phyloP scores from a whole-genome alignment of 1,139 yeast species.

The Trichomonascaceae sp. region DNA sequence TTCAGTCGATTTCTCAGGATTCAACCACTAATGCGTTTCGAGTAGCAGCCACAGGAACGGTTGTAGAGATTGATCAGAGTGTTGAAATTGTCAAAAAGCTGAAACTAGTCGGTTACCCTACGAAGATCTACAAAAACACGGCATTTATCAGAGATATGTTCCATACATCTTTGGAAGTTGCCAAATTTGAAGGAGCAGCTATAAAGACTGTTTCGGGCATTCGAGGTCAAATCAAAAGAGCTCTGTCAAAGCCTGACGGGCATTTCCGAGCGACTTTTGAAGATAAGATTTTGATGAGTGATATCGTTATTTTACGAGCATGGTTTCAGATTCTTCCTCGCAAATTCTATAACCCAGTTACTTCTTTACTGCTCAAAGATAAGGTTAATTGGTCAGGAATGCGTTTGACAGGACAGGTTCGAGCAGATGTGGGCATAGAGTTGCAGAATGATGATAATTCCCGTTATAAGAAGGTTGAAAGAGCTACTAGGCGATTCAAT shows the following conservation, averaged over 20 bases:
- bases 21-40: conserved; percentile 87
- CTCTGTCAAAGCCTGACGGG: conserved; percentile 93
- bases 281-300: conserved; percentile 87
- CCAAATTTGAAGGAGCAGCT: conserved; percentile 96
- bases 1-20: conserved; percentile 76
- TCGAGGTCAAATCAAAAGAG: conserved; percentile 95
- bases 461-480: conserved; percentile 72
- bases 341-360: conserved; percentile 91
- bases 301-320: conserved; percentile 81
- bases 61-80: conserved; percentile 82
- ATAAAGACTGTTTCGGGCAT: conserved; percentile 96
- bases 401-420: conserved; percentile 88
- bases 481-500: conserved; percentile 82
- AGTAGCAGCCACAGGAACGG: conserved; percentile 96
- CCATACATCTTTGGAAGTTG: conserved; percentile 84
- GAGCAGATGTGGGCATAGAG: conserved; percentile 65
- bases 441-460: conserved; percentile 58
- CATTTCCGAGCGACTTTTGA: conserved; percentile 97
- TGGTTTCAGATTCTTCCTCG: conserved; percentile 95
- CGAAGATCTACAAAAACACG: conserved; percentile 89
- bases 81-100: conserved; percentile 93
- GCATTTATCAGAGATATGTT: conserved; percentile 98
- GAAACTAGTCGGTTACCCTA: conserved; percentile 91
- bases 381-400: conserved; percentile 93
- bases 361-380: conserved; percentile 69